These are phyloP conservation scores for Exophiala spinifera DNA, from an alignment of 2,329 filamentous ascomycete species.

Conservation along the genomic window DNA sequence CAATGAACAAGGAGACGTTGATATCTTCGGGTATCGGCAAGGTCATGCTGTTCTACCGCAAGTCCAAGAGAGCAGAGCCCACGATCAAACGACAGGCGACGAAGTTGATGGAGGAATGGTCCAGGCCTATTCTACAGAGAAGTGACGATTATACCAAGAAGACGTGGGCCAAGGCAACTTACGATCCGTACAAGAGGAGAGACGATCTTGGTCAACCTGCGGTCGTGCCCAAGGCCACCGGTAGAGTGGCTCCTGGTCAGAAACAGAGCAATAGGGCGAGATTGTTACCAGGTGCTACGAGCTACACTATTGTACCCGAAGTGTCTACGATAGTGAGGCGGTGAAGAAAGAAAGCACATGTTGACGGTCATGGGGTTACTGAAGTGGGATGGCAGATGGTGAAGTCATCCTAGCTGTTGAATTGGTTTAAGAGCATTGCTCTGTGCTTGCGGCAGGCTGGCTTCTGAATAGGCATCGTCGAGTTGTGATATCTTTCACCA, in stretches of 20 bases:
- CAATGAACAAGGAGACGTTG: slow-evolving; percentile 86
- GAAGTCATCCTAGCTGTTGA: too few species aligned
- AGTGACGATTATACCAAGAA: slow-evolving; percentile 94
- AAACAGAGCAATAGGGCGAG: slow-evolving; percentile 53
- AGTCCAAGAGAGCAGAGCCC: slow-evolving; percentile 83
- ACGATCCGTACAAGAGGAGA: slow-evolving; percentile 49
- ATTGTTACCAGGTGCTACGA: slow-evolving; percentile 57
- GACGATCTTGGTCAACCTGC: slow-evolving; percentile 36
- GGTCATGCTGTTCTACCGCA: slow-evolving; percentile 94
- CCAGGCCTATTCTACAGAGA: slow-evolving; percentile 85
- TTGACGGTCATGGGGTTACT: background rate
- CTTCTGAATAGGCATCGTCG: too few species aligned
- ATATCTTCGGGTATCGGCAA: slow-evolving; percentile 93
- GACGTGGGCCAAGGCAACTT: slow-evolving; percentile 56
- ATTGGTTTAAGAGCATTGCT: too few species aligned
- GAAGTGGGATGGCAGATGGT: background rate
- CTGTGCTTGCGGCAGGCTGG: too few species aligned
- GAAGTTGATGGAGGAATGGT: slow-evolving; percentile 91
- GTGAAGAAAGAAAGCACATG: background rate
- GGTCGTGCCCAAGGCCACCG: slow-evolving; percentile 43
- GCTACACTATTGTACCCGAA: slow-evolving; percentile 61
- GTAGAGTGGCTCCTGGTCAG: slow-evolving; percentile 26
- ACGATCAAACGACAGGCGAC: slow-evolving; percentile 92
- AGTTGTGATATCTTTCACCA: too few species aligned
- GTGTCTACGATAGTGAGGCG: slow-evolving; percentile 18